Conservation (phyloP, 2,329 filamentous ascomycete species). For the Pestalotiopsis sp. region DNA sequence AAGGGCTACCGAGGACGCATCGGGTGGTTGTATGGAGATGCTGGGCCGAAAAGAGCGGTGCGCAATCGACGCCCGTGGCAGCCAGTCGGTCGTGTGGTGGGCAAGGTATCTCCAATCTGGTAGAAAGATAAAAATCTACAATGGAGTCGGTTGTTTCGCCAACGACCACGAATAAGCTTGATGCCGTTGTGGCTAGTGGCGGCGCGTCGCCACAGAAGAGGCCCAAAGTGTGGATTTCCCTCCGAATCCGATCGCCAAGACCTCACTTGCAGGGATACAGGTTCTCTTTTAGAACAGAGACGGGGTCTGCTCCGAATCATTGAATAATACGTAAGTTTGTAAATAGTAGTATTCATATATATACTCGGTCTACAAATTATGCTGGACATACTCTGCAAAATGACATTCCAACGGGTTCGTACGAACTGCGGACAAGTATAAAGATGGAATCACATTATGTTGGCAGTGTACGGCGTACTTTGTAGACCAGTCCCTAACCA, state of each 20-base stretch:
- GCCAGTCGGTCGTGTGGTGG: neutral
- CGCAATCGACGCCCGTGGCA: neutral
- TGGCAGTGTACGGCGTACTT: too few relatives aligned
- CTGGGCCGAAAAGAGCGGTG: neutral
- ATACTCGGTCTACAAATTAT: neutral
- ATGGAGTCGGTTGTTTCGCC: neutral
- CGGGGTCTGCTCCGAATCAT: neutral
- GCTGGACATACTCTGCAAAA: too few relatives aligned
- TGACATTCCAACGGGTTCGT: too few relatives aligned
- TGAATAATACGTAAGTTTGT: neutral
- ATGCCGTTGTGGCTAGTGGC: neutral
- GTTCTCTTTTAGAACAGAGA: neutral
- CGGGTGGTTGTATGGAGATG: neutral
- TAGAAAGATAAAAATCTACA: neutral
- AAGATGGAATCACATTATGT: too few relatives aligned
- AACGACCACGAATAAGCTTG: neutral
- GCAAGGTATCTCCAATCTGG: neutral
- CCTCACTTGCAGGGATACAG: neutral
- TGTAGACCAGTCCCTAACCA: too few relatives aligned
- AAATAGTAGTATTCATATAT: neutral
- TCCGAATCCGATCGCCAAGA: neutral
- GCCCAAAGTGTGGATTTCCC: neutral
- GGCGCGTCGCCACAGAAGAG: neutral
- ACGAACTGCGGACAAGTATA: too few relatives aligned
- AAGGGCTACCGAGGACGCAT: slow-evolving; percentile 11